Conservation (phyloP, 306 rosid species). For the Malus sieversii region DNA sequence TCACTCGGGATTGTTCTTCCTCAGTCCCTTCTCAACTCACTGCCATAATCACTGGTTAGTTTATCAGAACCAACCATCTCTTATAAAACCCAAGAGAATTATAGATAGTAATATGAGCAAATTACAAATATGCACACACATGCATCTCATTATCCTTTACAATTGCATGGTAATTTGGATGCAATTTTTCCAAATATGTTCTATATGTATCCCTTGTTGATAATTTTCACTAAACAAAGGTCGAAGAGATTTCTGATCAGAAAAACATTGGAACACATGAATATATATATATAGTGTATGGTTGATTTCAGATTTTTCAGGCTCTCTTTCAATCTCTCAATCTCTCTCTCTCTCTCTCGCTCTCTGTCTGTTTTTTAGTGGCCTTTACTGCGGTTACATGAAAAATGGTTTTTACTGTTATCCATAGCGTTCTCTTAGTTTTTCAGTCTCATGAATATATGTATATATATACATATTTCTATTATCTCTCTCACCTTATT, state of each 20-base stretch:
- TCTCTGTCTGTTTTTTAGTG: background rate
- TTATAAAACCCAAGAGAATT: background rate
- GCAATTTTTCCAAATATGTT: too few relatives aligned
- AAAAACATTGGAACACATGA: background rate
- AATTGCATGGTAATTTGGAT: too few relatives aligned
- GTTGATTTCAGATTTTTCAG: background rate
- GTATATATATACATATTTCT: background rate
- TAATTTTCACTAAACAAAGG: too few relatives aligned
- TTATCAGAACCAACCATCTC: background rate
- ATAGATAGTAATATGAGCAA: too few relatives aligned
- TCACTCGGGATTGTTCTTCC: conserved; percentile 36
- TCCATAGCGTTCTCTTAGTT: background rate
- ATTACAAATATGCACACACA: too few relatives aligned
- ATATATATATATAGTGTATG: too few relatives aligned
- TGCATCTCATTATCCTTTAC: too few relatives aligned
- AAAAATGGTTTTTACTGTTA: background rate
- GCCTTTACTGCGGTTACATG: background rate
- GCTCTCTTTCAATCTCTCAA: background rate
- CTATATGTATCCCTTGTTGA: too few relatives aligned
- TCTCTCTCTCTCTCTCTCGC: background rate
- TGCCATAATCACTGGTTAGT: conserved; percentile 76
- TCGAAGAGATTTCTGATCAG: background rate
- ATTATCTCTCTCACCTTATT: background rate
- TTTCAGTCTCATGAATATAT: background rate
- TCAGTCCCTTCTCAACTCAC: conserved; percentile 43